These are phyloP conservation scores for Leccinum broughii DNA, from an alignment of 768 basidiomycete species.

Conservation along the genomic window DNA sequence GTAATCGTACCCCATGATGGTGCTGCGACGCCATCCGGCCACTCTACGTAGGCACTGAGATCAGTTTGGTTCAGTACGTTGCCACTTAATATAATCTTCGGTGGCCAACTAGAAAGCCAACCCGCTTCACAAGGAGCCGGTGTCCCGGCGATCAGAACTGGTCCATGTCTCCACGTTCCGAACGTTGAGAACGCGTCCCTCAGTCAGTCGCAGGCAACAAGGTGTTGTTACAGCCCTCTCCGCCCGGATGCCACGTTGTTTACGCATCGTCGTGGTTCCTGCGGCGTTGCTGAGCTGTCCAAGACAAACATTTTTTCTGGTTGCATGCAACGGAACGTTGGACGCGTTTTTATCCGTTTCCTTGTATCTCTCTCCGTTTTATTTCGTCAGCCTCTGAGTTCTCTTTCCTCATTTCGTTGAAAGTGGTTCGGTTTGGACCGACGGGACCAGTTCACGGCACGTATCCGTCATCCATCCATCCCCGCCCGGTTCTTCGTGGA, in stretches of 20 bases:
- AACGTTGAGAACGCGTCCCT: conserved; percentile 4
- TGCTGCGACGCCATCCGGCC: conserved; percentile 2
- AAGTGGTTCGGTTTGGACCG: conserved; percentile 14
- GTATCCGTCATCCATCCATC: neutral
- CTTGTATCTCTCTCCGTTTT: neutral
- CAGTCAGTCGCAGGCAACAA: neutral
- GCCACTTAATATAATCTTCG: neutral
- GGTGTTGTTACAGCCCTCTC: neutral
- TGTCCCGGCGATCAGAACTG: conserved; percentile 3
- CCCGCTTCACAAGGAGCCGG: conserved; percentile 1
- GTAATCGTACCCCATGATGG: neutral
- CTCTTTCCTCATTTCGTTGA: neutral
- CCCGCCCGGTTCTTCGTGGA: conserved; percentile 17
- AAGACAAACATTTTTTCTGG: neutral
- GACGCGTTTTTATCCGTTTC: neutral
- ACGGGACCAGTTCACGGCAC: conserved; percentile 6
- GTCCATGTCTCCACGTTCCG: neutral
- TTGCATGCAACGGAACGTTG: neutral
- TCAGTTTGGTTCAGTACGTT: conserved; percentile 1
- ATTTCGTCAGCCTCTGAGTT: neutral
- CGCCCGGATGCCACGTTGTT: conserved; percentile 16
- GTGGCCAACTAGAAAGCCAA: neutral
- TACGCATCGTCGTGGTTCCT: neutral
- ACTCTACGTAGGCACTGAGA: neutral
- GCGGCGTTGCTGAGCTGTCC: neutral